These are phyloP conservation scores for Colletotrichum caudatum DNA, from an alignment of 2,329 filamentous ascomycete genomes.

Conservation along the genomic window DNA sequence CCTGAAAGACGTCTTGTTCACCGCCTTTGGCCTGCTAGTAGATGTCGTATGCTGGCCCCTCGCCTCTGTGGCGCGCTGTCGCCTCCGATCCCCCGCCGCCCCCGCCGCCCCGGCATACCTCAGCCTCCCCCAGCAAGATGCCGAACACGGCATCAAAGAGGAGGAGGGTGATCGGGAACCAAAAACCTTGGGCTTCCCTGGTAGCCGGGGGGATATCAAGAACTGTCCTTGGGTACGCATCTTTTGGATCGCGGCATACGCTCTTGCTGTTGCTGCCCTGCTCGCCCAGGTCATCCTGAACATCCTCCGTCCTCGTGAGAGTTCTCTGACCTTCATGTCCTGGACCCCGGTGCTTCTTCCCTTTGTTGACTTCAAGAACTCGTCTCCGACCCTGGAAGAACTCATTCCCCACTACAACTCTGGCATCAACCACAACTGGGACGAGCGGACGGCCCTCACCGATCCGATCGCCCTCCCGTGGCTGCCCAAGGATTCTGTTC, in stretches of 20 bases:
- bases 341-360: constrained; percentile 51
- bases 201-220: background rate
- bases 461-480: constrained; percentile 44
- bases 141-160: background rate
- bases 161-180: background rate
- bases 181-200: background rate
- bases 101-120: background rate
- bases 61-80: background rate
- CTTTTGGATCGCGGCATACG: background rate
- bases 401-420: constrained; percentile 44
- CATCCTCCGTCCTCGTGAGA: constrained; percentile 47
- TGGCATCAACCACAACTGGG: constrained; percentile 46
- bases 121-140: background rate
- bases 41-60: constrained; percentile 3
- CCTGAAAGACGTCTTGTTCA: background rate
- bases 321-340: constrained; percentile 51
- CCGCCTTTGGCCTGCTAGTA: background rate
- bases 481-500: constrained; percentile 45
- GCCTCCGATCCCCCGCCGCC: background rate
- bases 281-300: background rate
- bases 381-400: constrained; percentile 45
- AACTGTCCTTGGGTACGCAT: background rate
- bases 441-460: constrained; percentile 48
- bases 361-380: constrained; percentile 50
- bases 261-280: background rate